Base-by-base conservation (phyloP, 352 stramenopile genomes). In the Pythium aristosporum region DNA sequence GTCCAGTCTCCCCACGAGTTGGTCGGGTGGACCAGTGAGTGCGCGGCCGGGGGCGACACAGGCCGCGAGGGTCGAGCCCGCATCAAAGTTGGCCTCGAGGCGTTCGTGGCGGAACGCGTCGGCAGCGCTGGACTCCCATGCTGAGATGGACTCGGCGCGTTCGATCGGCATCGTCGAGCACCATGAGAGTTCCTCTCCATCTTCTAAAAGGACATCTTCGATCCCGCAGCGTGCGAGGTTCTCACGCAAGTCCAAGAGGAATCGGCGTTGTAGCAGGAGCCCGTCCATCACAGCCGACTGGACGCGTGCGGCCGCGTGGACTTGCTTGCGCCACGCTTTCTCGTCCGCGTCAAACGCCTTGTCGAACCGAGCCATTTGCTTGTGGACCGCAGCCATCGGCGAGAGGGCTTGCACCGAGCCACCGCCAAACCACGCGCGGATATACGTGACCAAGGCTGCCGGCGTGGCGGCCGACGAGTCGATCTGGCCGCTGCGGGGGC, bases 1-100 rank as follows among this genome's bases (percentile, higher is more conserved):
- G 18, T 88, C 63, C 20, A 89, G 44, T 16, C 58, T 55, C 15
- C 18, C 12, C 8, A 65, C 30, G 1, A 49, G 43, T 20, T 49
- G 46, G 46, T 43, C 18, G 12, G 44, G 12, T 1, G 57, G 23
- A 3, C 37, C 32, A 25, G 20, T 48, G 1, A 28, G 30, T 3
- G 18, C 5, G 6, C 36, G 18, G 2, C 37, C 32, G 5, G 34
- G 36, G 21, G 54, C 16, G 11, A 62, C 41, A 16, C 63, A 70
- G 3, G 5, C 23, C 13, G 63, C 50, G 23, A 65, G 16, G 39
- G 64, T 16, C 7, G 23, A 16, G 30, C 49, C 53, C 0, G 53
- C 11, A 16, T 39, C 13, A 8, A 68, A 30, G 25, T 47, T 34
- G 1, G 46, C 15, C 2, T 20, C 42, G 1, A 59, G 3, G 15